These are phyloP conservation scores for Colletotrichum echinochloae DNA, from an alignment of 2,329 filamentous ascomycete genomes.

Conservation along the genomic window DNA sequence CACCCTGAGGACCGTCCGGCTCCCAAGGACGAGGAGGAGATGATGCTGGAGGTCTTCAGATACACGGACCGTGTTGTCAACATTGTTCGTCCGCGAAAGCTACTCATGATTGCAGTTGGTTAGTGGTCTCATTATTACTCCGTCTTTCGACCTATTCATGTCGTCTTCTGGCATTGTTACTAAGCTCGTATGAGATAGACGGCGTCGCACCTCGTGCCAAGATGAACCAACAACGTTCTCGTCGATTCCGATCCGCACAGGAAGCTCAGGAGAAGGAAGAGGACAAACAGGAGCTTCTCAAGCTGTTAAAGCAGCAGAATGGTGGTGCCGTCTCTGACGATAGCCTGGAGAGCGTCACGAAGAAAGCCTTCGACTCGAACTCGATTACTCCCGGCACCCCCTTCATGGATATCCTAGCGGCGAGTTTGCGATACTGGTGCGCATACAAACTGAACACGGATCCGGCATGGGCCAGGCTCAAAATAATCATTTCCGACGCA, in stretches of 20 bases:
- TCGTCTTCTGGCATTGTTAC: constrained; percentile 40
- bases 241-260: constrained; percentile 93
- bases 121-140: constrained; percentile 49
- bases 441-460: constrained; percentile 98
- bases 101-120: constrained; percentile 98
- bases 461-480: constrained; percentile 93
- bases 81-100: constrained; percentile 95
- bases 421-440: constrained; percentile 94
- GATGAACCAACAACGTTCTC: constrained; percentile 99
- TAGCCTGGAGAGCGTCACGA: constrained; percentile 71
- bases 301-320: constrained; percentile 84
- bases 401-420: constrained; percentile 96
- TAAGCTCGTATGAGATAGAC: constrained; percentile 63
- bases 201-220: constrained; percentile 97
- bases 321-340: constrained; percentile 72
- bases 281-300: constrained; percentile 88
- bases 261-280: constrained; percentile 95
- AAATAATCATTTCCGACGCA: constrained; percentile 98
- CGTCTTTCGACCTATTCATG: background rate
- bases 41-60: constrained; percentile 98
- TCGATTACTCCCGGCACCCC: constrained; percentile 95
- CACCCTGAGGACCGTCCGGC: constrained; percentile 94
- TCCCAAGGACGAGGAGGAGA: constrained; percentile 95
- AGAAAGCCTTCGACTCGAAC: constrained; percentile 93
- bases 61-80: constrained; percentile 99